Evolutionary conservation across 208 protist species (phyloP).

Genomic region (Cochliopodium minus): DNA sequence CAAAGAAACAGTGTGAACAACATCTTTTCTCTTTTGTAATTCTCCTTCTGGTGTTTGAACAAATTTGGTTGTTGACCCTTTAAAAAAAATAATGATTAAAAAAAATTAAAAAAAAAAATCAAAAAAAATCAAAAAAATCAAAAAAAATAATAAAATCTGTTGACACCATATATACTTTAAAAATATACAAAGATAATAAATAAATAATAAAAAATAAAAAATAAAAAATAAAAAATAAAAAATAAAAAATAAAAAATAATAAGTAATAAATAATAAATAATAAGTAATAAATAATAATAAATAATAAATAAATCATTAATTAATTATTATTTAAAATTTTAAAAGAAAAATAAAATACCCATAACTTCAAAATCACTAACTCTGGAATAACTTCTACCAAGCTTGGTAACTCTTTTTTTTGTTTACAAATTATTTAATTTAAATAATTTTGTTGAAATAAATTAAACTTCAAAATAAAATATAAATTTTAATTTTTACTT

Average conservation of each 20-base stretch:
- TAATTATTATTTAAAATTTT: not conserved
- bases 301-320: not conserved
- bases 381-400: constrained; percentile 88
- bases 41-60: constrained; percentile 94
- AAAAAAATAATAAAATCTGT: constrained; percentile 11
- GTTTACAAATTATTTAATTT: too few relatives aligned
- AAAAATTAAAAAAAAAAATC: not conserved
- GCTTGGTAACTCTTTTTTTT: constrained; percentile 86
- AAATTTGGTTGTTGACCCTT: constrained; percentile 46
- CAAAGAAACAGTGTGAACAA: constrained; percentile 95
- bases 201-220: constrained; percentile 1
- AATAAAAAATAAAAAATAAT: not conserved
- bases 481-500: too few relatives aligned
- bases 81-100: not conserved
- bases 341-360: constrained; percentile 13
- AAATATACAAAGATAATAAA: not conserved
- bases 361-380: constrained; percentile 86
- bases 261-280: not conserved
- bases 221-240: constrained; percentile 6
- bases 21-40: constrained; percentile 95
- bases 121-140: not conserved
- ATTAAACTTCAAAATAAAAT: too few relatives aligned
- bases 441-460: too few relatives aligned
- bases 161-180: not conserved
- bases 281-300: not conserved